phyloP scores from a whole-genome alignment of 768 basidiomycete genomes.

The Sutorius australiensis region DNA sequence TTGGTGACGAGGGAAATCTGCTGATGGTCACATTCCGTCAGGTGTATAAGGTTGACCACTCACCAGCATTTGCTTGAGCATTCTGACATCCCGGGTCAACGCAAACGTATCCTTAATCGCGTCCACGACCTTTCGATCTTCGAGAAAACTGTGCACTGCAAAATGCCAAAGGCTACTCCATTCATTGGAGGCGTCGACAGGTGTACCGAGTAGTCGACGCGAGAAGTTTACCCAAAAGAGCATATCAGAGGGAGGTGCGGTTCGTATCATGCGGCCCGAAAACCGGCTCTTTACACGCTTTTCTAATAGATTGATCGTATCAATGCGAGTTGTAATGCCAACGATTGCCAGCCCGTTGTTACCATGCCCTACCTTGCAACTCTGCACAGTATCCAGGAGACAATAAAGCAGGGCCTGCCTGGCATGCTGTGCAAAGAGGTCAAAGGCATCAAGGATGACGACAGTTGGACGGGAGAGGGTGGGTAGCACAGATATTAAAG shows the following conservation, averaged over 20 bases:
- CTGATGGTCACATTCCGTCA: conserved; percentile 5
- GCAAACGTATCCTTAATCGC: conserved; percentile 57
- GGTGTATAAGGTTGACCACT: conserved; percentile 21
- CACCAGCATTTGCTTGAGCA: conserved; percentile 61
- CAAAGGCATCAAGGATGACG: conserved; percentile 87
- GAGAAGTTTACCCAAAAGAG: conserved; percentile 51
- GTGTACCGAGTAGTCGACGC: conserved; percentile 39
- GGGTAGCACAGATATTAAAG: conserved; percentile 71
- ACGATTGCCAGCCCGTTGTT: conserved; percentile 78
- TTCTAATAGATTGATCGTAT: conserved; percentile 85
- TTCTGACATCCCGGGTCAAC: conserved; percentile 55
- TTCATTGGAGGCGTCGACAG: conserved; percentile 33
- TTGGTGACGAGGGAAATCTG: conserved; percentile 45
- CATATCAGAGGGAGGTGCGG: conserved; percentile 54
- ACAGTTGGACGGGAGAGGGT: conserved; percentile 78
- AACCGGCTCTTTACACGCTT: conserved; percentile 98
- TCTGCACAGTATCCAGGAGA: conserved; percentile 90
- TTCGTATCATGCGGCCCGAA: conserved; percentile 84
- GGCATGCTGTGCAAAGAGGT: conserved; percentile 88
- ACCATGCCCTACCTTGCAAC: conserved; percentile 57
- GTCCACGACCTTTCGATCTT: conserved; percentile 42
- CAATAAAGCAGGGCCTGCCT: conserved; percentile 94
- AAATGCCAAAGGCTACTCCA: conserved; percentile 62
- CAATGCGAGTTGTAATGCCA: conserved; percentile 82
- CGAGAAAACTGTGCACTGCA: conserved; percentile 55